Base-by-base conservation (phyloP, 768 basidiomycete species). In the Termitomyces sp. region DNA sequence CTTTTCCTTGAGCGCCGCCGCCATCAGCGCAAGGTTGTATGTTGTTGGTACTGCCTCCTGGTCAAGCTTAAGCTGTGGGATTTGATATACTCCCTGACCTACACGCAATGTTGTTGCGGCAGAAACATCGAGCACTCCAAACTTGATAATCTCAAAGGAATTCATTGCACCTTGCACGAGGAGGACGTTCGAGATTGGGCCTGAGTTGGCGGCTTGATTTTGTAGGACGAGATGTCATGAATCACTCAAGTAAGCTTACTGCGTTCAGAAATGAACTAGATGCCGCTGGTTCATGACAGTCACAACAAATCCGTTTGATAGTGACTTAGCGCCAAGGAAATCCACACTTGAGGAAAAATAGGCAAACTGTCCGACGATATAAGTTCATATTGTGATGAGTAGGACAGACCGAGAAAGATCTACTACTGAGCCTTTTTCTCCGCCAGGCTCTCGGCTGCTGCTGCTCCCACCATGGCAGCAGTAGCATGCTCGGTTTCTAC, bases 131-230 rank as follows among this genome's bases (percentile, higher is more conserved):
- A 89, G 73, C 38, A 73, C 67, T 11, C 77, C 81, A 15, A 81
- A 69, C 0, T 85, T 80, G 47, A 89, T 81, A 62, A 90, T 87
- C 5, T 63, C 77, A 4, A 91, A 76, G 4, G 87, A 83, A 1
- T 69, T 75, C 25, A 82, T n/a, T 0, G 81, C 83, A 11, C 88
- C 88, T 68, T 87, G 74, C 0, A 82, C 80, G 46, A 91, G 76
- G 32, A 84, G 61, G 12, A 90, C 88, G 49, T 88, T 79, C 2
- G 69, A 67, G 60, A 90, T 80, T 4, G 69, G 68, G 6, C 88
- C 88, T 45, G 85, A 87, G 68, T 86, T 86, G 55, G 82, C 85
- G 0, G 83, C 85, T 60, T 81, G 72, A 14, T 82, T 81, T 1
- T 86, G 76, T 0, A 86, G 85, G 9, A 87, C 73, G 5, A 42